Percentiles rank a stretch among this genome's conserved stretches.
phyloP scores from a whole-genome alignment of 306 rosid genomes.

The Mimosa bimucronata region DNA sequence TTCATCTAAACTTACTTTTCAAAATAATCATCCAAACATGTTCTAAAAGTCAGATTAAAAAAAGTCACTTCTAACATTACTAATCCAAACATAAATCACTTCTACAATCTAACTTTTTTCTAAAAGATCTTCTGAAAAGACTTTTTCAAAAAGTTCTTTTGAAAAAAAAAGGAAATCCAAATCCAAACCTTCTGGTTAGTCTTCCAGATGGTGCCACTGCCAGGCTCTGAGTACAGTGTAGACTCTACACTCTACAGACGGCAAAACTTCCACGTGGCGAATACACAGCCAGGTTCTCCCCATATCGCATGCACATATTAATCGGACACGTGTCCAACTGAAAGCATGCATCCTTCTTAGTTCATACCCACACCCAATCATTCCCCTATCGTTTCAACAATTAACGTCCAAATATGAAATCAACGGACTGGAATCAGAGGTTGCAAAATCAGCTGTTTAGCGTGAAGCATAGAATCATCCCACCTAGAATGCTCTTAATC shows the following conservation, averaged over 20 bases:
- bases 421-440: neutral
- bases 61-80: no score
- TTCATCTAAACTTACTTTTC: no score
- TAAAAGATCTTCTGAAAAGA: no score
- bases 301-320: neutral
- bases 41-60: no score
- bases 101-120: no score
- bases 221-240: no score
- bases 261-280: constrained; percentile 14
- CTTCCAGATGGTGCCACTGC: no score
- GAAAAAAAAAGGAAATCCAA: no score
- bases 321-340: neutral
- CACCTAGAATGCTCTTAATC: neutral
- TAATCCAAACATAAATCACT: no score
- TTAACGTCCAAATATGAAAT: neutral
- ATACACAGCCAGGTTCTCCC: neutral
- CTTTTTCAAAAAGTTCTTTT: no score
- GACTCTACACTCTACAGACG: neutral
- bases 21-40: no score
- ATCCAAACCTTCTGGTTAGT: no score
- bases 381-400: neutral
- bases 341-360: neutral
- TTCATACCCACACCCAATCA: neutral
- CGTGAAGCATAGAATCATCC: neutral
- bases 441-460: neutral